Conservation (phyloP, 2,329 filamentous ascomycete species). For the Plectosphaerella plurivora region DNA sequence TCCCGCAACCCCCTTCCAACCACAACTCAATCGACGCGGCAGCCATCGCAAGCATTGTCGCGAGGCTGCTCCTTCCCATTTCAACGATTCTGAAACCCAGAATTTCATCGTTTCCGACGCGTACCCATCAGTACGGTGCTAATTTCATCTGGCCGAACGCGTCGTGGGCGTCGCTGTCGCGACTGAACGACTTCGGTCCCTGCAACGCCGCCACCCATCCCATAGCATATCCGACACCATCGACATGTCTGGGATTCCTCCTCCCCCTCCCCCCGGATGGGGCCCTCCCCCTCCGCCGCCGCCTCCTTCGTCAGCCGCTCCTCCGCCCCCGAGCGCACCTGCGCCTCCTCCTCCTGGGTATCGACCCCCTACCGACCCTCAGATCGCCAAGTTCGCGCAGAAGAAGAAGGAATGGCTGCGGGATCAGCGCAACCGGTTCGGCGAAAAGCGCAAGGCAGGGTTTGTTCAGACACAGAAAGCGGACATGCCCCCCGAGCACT, state of each 20-base stretch:
- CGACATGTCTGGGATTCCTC: slow-evolving; percentile 47
- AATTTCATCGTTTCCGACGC: neutral
- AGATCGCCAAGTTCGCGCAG: slow-evolving; percentile 90
- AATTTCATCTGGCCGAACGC: slow-evolving; percentile 2
- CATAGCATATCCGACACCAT: slow-evolving; percentile 6
- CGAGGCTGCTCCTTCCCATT: neutral
- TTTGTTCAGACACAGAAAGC: slow-evolving; percentile 98
- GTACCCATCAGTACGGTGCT: neutral
- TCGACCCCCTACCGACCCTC: slow-evolving; percentile 73
- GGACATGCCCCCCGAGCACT: slow-evolving; percentile 96
- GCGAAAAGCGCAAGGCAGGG: slow-evolving; percentile 93
- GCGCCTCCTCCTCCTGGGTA: slow-evolving; percentile 83
- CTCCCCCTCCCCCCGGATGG: slow-evolving; percentile 56
- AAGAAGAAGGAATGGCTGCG: slow-evolving; percentile 99
- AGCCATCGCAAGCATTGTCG: slow-evolving; percentile 1
- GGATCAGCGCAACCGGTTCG: slow-evolving; percentile 84
- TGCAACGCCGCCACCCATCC: slow-evolving; percentile 3
- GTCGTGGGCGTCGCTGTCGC: slow-evolving; percentile 12
- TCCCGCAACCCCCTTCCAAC: neutral
- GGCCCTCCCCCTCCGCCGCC: slow-evolving; percentile 43
- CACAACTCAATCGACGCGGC: slow-evolving; percentile 1
- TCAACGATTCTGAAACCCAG: neutral
- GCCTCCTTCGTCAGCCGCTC: slow-evolving; percentile 52
- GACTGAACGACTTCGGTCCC: slow-evolving; percentile 10
- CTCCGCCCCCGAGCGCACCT: slow-evolving; percentile 52